A percentile compares a stretch with the other conserved stretches of the same genome.
These are phyloP conservation scores for Candida koratica DNA, from an alignment of 805 yeast genomes.

Conservation along the genomic window DNA sequence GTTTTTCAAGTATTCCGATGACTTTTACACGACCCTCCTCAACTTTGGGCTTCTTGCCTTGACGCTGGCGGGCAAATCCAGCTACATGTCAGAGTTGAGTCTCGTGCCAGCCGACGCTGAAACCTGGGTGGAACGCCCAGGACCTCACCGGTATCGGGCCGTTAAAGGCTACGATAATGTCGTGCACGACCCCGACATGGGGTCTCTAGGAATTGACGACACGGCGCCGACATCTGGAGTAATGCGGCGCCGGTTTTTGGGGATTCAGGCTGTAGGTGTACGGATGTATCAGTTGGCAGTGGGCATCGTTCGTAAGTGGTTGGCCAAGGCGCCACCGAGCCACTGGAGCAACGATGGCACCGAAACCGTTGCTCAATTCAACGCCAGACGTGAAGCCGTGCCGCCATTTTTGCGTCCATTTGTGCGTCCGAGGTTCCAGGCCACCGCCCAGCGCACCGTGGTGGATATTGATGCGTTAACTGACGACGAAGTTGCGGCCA, in stretches of 20 bases:
- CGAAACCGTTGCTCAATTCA: constrained; percentile 19
- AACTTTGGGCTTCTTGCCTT: constrained; percentile 61
- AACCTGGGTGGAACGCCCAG: constrained; percentile 64
- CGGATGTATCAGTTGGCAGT: constrained; percentile 21
- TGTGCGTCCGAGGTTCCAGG: constrained; percentile 21
- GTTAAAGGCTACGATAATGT: constrained; percentile 31
- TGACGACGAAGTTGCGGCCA: constrained; percentile 18
- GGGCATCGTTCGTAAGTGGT: constrained; percentile 18
- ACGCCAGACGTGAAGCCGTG: constrained; percentile 17
- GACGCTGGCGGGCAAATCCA: constrained; percentile 62
- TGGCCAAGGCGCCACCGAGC: no score
- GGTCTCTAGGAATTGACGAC: constrained; percentile 6
- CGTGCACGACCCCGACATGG: constrained; percentile 26
- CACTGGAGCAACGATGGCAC: constrained; percentile 10
- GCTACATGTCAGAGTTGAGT: constrained; percentile 59
- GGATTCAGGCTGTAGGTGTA: constrained; percentile 18
- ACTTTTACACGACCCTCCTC: constrained; percentile 55
- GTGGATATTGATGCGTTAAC: constrained; percentile 16
- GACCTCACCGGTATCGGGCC: no score
- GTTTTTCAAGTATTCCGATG: constrained; percentile 16
- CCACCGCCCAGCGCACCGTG: constrained; percentile 8
- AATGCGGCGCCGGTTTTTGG: constrained; percentile 19
- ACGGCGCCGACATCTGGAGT: constrained; percentile 14
- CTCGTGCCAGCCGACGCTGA: constrained; percentile 43
- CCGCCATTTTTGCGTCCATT: constrained; percentile 28